phyloP scores from a whole-genome alignment of 1,139 yeast genomes.

The Diutina pseudorugosa region DNA sequence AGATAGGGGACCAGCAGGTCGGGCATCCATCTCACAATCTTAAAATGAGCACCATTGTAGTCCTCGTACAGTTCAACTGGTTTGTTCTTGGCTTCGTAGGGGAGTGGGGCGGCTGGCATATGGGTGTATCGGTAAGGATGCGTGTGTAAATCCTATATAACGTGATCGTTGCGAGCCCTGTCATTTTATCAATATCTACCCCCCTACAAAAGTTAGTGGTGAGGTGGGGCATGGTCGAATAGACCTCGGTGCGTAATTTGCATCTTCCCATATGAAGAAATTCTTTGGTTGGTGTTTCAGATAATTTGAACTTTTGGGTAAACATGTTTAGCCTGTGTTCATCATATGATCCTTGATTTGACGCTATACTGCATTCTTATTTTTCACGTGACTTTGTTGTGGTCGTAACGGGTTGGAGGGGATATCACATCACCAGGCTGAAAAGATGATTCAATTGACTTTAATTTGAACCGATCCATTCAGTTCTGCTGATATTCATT shows the following conservation, averaged over 20 bases:
- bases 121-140: neutral
- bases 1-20: slow-evolving; percentile 24
- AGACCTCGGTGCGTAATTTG: neutral
- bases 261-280: neutral
- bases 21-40: slow-evolving; percentile 28
- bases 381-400: too few species aligned
- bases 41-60: slow-evolving; percentile 26
- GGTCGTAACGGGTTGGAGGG: too few species aligned
- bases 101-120: slow-evolving; percentile 8
- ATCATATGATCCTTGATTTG: too few species aligned
- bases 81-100: slow-evolving; percentile 23
- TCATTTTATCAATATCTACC: neutral
- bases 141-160: neutral
- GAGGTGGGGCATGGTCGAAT: neutral
- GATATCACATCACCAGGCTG: too few species aligned
- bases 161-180: neutral
- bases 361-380: too few species aligned
- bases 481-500: too few species aligned
- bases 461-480: too few species aligned
- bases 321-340: too few species aligned
- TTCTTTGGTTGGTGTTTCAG: too few species aligned
- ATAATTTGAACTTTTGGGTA: too few species aligned
- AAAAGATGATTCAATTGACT: too few species aligned
- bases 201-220: neutral
- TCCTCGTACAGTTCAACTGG: slow-evolving; percentile 20